Percentiles rank a stretch among this genome's conserved stretches.
Conservation (phyloP, 2,329 filamentous ascomycete genomes). For the Curvularia eragrostidis region DNA sequence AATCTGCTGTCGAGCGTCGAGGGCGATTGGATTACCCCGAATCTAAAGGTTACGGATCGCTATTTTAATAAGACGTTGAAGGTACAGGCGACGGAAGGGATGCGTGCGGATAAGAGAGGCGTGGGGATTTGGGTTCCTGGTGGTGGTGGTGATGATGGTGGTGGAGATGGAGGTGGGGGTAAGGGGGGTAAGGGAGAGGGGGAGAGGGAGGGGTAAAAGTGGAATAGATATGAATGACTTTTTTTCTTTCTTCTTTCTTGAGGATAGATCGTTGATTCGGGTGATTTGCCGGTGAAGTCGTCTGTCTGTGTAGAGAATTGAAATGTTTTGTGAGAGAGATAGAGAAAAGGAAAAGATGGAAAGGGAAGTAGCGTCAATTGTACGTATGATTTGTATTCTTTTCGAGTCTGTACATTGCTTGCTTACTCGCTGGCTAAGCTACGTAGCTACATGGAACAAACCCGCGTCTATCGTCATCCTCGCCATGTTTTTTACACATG, state of each 20-base stretch:
- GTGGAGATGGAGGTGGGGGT: neutral
- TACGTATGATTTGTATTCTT: too few relatives aligned
- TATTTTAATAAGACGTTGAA: slow-evolving; percentile 92
- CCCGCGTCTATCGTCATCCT: too few relatives aligned
- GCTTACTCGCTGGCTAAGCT: too few relatives aligned
- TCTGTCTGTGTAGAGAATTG: too few relatives aligned
- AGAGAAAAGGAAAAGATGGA: neutral
- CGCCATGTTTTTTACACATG: too few relatives aligned
- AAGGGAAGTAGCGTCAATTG: too few relatives aligned
- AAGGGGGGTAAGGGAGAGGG: neutral
- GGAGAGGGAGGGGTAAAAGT: neutral
- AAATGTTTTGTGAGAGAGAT: too few relatives aligned
- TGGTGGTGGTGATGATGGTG: slow-evolving; percentile 15
- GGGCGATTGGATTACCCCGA: slow-evolving; percentile 74
- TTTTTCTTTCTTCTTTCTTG: neutral
- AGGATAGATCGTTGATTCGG: neutral
- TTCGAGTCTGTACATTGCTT: too few relatives aligned
- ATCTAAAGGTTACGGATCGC: slow-evolving; percentile 80
- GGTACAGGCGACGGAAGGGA: slow-evolving; percentile 78
- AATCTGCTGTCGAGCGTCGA: slow-evolving; percentile 70
- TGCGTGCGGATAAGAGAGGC: slow-evolving; percentile 62
- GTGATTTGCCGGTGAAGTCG: neutral
- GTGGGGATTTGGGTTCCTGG: slow-evolving; percentile 50
- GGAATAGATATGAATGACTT: neutral
- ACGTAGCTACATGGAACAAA: too few relatives aligned